A percentile compares a stretch with the other conserved stretches of the same genome.
Conservation (phyloP, 2,329 filamentous ascomycete species). For the Paradendryphiella salina region DNA sequence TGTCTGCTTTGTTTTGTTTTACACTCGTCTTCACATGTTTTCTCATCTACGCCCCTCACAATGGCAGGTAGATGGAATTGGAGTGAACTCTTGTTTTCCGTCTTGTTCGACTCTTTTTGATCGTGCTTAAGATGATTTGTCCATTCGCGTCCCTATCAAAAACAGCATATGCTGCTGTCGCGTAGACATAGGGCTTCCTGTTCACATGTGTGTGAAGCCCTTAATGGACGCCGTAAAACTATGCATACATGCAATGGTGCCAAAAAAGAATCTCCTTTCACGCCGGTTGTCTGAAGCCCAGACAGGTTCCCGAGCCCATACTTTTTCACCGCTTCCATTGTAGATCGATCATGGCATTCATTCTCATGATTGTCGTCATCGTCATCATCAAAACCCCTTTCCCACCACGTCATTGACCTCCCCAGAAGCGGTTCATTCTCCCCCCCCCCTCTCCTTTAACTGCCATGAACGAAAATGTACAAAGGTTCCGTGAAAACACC, state of each 20-base stretch:
- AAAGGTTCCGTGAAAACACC: background rate
- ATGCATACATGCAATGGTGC: background rate
- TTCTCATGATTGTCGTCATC: slow-evolving; percentile 7
- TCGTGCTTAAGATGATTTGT: no score
- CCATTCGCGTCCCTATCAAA: no score
- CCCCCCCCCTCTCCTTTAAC: background rate
- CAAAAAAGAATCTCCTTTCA: background rate
- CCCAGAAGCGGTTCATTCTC: slow-evolving; percentile 15
- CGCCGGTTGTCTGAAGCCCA: slow-evolving; percentile 5
- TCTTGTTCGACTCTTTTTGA: no score
- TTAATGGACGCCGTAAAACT: no score
- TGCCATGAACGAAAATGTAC: background rate
- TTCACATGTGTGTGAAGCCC: no score
- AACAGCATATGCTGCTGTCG: no score
- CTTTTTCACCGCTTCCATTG: background rate
- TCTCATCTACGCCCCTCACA: no score
- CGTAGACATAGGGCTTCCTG: no score
- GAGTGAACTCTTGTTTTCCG: no score
- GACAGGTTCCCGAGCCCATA: slow-evolving; percentile 2
- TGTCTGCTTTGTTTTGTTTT: no score
- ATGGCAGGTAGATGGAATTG: no score
- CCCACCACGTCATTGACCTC: background rate
- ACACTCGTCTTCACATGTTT: no score
- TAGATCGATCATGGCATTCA: background rate
- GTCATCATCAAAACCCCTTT: background rate